These are phyloP conservation scores for Penicillium egyptiacum DNA, from an alignment of 495 filamentous ascomycete species.

Conservation along the genomic window DNA sequence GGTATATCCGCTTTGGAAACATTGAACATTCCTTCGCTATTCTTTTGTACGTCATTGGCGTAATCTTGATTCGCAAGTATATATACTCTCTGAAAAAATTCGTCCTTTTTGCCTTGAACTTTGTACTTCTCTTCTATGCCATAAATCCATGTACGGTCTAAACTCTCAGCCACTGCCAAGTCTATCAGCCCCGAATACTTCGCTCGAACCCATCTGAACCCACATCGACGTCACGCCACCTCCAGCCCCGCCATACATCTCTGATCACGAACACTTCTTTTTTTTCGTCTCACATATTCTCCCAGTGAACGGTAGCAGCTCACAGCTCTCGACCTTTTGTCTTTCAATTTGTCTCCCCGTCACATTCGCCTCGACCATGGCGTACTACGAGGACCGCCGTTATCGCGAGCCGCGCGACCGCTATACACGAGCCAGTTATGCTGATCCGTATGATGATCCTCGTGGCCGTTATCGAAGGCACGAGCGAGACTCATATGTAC, in stretches of 20 bases:
- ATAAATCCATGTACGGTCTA: neutral
- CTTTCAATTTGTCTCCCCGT: slow-evolving; percentile 8
- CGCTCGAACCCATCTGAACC: slow-evolving; percentile 10
- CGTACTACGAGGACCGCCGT: slow-evolving; percentile 44
- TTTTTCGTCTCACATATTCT: slow-evolving; percentile 11
- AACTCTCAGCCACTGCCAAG: slow-evolving; percentile 22
- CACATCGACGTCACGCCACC: slow-evolving; percentile 32
- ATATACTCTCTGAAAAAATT: slow-evolving; percentile 1
- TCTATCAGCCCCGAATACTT: slow-evolving; percentile 9
- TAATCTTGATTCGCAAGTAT: neutral
- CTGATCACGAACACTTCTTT: neutral
- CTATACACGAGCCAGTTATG: slow-evolving; percentile 31
- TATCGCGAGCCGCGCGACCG: slow-evolving; percentile 34
- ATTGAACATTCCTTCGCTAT: neutral
- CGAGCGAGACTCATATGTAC: slow-evolving; percentile 52
- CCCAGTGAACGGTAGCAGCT: slow-evolving; percentile 21
- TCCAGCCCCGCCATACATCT: slow-evolving; percentile 23
- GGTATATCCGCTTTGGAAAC: neutral
- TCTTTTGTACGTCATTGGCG: slow-evolving; percentile 4
- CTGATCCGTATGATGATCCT: slow-evolving; percentile 36
- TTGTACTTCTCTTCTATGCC: neutral
- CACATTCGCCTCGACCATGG: slow-evolving; percentile 28
- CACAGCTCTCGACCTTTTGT: slow-evolving; percentile 12
- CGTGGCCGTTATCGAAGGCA: slow-evolving; percentile 19
- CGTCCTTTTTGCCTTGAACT: neutral